These are phyloP conservation scores for Kwoniella newhampshirensis DNA, from an alignment of 768 basidiomycete genomes.

Conservation along the genomic window DNA sequence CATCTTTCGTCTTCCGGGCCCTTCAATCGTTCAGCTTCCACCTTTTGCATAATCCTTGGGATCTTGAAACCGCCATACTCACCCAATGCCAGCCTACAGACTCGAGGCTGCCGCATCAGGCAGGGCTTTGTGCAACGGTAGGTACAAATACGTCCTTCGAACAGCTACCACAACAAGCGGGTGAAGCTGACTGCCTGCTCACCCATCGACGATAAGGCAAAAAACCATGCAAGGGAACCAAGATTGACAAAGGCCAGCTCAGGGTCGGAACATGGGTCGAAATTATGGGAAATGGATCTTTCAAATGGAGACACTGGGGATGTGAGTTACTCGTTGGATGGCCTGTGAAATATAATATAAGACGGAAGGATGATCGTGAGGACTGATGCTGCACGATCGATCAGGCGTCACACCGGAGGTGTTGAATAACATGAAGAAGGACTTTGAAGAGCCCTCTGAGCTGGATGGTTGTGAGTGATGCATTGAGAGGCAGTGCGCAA, in stretches of 20 bases:
- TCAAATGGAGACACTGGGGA: slow-evolving; percentile 88
- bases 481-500: slow-evolving; percentile 51
- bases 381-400: neutral
- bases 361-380: too few species aligned
- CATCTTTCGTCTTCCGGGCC: too few species aligned
- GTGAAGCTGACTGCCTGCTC: neutral
- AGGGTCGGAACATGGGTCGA: slow-evolving; percentile 75
- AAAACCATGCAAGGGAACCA: slow-evolving; percentile 60
- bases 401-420: slow-evolving; percentile 61
- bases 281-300: slow-evolving; percentile 66
- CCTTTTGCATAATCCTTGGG: neutral
- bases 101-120: slow-evolving; percentile 31
- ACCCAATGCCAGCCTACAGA: slow-evolving; percentile 34
- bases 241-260: slow-evolving; percentile 69
- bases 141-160: slow-evolving; percentile 1
- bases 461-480: slow-evolving; percentile 76
- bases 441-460: slow-evolving; percentile 63
- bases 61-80: neutral
- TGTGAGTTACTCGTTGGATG: slow-evolving; percentile 57
- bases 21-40: too few species aligned
- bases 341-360: too few species aligned
- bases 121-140: slow-evolving; percentile 37
- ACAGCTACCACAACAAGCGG: neutral
- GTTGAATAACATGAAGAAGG: slow-evolving; percentile 68
- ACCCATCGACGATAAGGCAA: slow-evolving; percentile 13